Evolutionary conservation across 306 rosid genomes (phyloP), one percentile per base, ranked within the genome.

Genomic region (Castanospermum australe): DNA sequence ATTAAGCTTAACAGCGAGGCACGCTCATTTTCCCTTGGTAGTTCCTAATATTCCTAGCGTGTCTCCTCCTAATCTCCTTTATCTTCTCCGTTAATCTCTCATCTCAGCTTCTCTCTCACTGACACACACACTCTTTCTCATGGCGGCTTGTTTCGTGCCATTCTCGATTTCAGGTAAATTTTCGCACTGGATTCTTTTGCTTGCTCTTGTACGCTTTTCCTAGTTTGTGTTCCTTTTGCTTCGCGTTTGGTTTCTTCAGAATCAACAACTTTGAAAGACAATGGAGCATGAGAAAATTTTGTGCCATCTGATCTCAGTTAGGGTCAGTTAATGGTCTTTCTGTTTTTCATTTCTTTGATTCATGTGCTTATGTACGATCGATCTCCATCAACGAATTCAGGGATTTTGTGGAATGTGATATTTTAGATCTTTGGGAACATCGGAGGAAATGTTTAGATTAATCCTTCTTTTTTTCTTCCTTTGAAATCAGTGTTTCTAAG

Each of bases 101-200:
- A n/a, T n/a, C 44, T 6, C 39, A 6, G 21, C 32, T 21, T 55
- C 35, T 55, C 62, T 55, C 62, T 21, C 13, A 5, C 56, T 2
- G 47, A 41, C 47, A 8, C 47, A 9, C 1, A 41, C 0, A 8
- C 12, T 55, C 14, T 36, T 39, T 39, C 51, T 33, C 81, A 90
- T 86, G 90, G 89, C 94, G 75, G 67, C 88, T 75, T 86, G 79
- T 64, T 81, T 76, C 4, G 79, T 90, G 67, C 87, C 93, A 38
- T 21, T 80, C 30, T 55, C 75, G 9, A 38, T 85, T 15, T 62
- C 83, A 36, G 82, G 84, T 88, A 60, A 5, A 5, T 59, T 59
- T 36, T 25, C 32, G 4, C 7, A 6, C 20, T 0, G 0, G 15
- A 8, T 21, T 65, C n/a, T 41, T 1, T 1, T 57, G 17, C 6